Evolutionary conservation across 805 yeast genomes (phyloP), one percentile per base, ranked within the genome.

Genomic region (Zygoascus biomembranicola): DNA sequence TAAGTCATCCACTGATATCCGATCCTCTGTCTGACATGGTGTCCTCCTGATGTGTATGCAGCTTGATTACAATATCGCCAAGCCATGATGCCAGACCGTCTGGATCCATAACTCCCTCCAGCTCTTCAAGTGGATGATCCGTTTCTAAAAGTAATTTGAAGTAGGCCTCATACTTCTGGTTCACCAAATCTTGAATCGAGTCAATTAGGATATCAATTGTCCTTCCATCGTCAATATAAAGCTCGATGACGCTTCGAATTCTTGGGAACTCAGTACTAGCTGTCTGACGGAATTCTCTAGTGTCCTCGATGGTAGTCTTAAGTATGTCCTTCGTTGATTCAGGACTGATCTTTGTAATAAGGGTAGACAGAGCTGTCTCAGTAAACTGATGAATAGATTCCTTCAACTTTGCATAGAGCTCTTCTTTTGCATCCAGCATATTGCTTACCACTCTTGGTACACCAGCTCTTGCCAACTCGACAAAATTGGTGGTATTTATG

Each of bases 371-470:
- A 1, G 85, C 79, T 13, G 75, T 77, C 49, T 81, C 79, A 2
- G 90, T 84, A 59, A 87, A 82, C 19, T 76, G 80, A 59, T 81
- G 84, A 26, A 90, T 87, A 2, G 83, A 73, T 56, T 80, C 81
- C 58, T 90, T 78, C 58, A 90, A 73, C 58, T 85, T 90, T 23
- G 80, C 73, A 60, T 85, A 87, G 43, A 90, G 72, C 65, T 90
- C 97, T 46, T 70, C 68, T 55, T 81, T 73, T 1, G 84, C 94
- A 69, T 90, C 97, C 47, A 84, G 78, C 86, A 85, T 85, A 64
- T 87, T 84, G 61, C 81, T 84, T 13, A 87, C 85, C 13, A 89
- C 88, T 57, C 78, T 82, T 0, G 96, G 97, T 1, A 85, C 86
- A 0, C 87, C 76, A 26, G 82, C 87, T 57, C 78, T 73, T 2